Evolutionary conservation across 768 basidiomycete species (phyloP), one percentile per base, ranked within the genome.

Genomic region (Boletus eberwhitei): DNA sequence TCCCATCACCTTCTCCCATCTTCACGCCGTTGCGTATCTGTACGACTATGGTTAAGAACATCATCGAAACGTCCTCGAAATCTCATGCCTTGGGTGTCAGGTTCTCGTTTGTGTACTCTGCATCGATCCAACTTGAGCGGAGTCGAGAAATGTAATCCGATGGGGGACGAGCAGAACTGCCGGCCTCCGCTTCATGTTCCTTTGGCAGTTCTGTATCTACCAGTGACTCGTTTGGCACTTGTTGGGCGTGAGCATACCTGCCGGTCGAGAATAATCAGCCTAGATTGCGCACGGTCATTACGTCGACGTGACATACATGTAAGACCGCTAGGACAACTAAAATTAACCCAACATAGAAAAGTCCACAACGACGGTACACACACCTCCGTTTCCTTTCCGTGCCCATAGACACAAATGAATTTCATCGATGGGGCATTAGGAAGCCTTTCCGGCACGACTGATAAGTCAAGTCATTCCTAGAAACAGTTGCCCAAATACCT

Each of bases 1-100:
- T 98, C 13, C 97, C 96, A 68, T 98, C 97, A 8, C 94, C 96
- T 74, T 97, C 93, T 38, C 93, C 92, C 71, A 95, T 85, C 60
- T 88, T 90, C 50, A 98, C 91, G 12, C 95, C 95, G 58, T 90
- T 92, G 49, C 79, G 75, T 45, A 91, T 74, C 86, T 86, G 48
- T 4, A 47, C 8, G 17, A 6, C 14, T 17, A 34, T 19, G 26
- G 13, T 29, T 41, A 19, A 49, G 32, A 17, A 52, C 31, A 39
- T 29, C 14, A 6, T 48, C 17, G 1, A 26, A 8, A 40, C 48
- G 16, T 2, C 21, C 22, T 32, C 13, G 3, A 14, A 36, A 21
- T 43, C 34, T 46, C 64, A 26, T 59, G 80, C 85, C 71, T 82
- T 86, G 13, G 90, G 90, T 35, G 57, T 70, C 2, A 73, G 63